These are phyloP conservation scores for Phytophthora cactorum DNA, from an alignment of 352 stramenopile genomes.

Conservation along the genomic window DNA sequence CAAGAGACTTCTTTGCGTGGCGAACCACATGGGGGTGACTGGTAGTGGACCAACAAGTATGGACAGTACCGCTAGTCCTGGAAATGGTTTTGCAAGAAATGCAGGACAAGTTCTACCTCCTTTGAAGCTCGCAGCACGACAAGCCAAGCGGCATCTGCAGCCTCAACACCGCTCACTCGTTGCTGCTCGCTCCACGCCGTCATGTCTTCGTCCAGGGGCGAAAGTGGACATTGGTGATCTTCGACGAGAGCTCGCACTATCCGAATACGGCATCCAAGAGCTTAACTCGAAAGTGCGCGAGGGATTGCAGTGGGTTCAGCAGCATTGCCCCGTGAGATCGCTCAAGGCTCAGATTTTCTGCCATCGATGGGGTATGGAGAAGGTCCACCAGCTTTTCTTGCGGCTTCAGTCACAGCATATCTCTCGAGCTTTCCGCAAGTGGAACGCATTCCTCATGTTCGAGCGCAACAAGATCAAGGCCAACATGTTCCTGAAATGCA, in stretches of 20 bases:
- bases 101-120: slow-evolving; percentile 50
- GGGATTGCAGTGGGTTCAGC: slow-evolving; percentile 87
- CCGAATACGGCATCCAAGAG: slow-evolving; percentile 80
- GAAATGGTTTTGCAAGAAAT: slow-evolving; percentile 14
- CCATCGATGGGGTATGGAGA: slow-evolving; percentile 86
- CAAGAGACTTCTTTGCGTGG: slow-evolving; percentile 75
- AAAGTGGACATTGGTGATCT: slow-evolving; percentile 60
- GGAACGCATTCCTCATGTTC: slow-evolving; percentile 68
- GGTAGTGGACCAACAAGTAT: slow-evolving; percentile 38
- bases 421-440: slow-evolving; percentile 73
- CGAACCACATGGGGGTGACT: slow-evolving; percentile 65
- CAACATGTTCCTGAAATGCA: slow-evolving; percentile 86
- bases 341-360: slow-evolving; percentile 87
- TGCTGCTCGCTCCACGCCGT: slow-evolving; percentile 53
- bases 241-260: slow-evolving; percentile 76
- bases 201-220: slow-evolving; percentile 58
- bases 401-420: slow-evolving; percentile 75
- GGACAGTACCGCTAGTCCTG: slow-evolving; percentile 11
- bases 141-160: slow-evolving; percentile 55
- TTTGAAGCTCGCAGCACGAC: slow-evolving; percentile 56
- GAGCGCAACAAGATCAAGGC: slow-evolving; percentile 81
- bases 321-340: slow-evolving; percentile 81
- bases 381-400: slow-evolving; percentile 76
- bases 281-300: slow-evolving; percentile 78
- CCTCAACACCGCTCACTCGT: slow-evolving; percentile 52